Percentiles rank a stretch among this genome's conserved stretches.
These are phyloP conservation scores for Calonectria crousiana DNA, from an alignment of 2,329 filamentous ascomycete genomes.

Conservation along the genomic window DNA sequence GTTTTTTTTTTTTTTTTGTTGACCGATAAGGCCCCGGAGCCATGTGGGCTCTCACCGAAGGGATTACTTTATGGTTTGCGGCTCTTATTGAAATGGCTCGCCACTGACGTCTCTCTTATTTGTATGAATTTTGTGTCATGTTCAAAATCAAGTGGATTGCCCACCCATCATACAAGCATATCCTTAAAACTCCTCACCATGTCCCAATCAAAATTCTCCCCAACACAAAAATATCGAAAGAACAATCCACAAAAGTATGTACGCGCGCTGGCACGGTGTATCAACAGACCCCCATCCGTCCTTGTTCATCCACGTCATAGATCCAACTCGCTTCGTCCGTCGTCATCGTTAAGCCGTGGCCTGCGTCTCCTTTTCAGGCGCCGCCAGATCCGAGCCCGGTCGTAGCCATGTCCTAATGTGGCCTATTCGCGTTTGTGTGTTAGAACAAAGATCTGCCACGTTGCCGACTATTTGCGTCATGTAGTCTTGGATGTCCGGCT, in stretches of 20 bases:
- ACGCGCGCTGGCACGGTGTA: constrained; percentile 19
- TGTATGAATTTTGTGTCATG: constrained; percentile 25
- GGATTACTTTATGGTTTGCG: constrained; percentile 24
- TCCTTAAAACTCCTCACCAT: constrained; percentile 9
- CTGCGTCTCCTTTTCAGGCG: constrained; percentile 37
- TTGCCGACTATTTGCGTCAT: not conserved
- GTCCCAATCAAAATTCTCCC: constrained; percentile 14
- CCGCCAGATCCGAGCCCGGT: constrained; percentile 55
- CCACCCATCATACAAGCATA: constrained; percentile 12
- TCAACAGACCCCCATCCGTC: constrained; percentile 30
- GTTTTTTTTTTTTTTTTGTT: constrained; percentile 18
- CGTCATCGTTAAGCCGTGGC: constrained; percentile 34
- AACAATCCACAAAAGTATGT: constrained; percentile 10
- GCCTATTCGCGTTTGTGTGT: constrained; percentile 59
- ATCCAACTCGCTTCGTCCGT: constrained; percentile 27
- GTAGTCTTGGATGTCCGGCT: not conserved
- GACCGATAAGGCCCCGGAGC: constrained; percentile 45
- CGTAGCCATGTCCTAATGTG: constrained; percentile 82
- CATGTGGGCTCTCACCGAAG: constrained; percentile 39
- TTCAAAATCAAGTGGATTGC: not conserved
- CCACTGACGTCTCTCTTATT: constrained; percentile 14
- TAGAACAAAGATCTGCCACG: constrained; percentile 11
- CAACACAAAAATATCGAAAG: not conserved
- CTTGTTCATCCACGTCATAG: constrained; percentile 24
- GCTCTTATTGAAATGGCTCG: not conserved